These are phyloP conservation scores for Saccharomycopsis lassenensis DNA, from an alignment of 805 yeast species.

Conservation along the genomic window DNA sequence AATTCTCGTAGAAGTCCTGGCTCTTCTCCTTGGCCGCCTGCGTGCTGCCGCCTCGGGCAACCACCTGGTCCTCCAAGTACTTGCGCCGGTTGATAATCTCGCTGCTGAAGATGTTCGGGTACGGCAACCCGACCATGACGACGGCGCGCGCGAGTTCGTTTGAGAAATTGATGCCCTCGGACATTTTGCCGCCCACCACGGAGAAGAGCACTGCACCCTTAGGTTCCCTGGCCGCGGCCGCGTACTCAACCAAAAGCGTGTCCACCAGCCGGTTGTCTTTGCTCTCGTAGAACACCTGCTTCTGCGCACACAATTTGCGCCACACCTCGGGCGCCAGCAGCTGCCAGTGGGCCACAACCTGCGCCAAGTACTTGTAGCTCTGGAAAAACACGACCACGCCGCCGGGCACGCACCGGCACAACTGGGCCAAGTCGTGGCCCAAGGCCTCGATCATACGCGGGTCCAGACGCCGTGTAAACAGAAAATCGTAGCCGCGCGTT, in stretches of 20 bases:
- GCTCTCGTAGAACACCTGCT: slow-evolving; percentile 49
- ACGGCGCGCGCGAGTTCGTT: slow-evolving; percentile 84
- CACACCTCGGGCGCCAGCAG: slow-evolving; percentile 20
- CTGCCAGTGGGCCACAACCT: slow-evolving; percentile 44
- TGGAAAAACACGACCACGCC: slow-evolving; percentile 83
- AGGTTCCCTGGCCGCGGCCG: slow-evolving; percentile 20
- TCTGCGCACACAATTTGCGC: slow-evolving; percentile 27
- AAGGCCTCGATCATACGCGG: slow-evolving; percentile 34
- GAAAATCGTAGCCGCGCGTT: slow-evolving; percentile 37
- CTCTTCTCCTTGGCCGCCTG: slow-evolving; percentile 38
- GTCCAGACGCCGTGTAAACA: slow-evolving; percentile 51
- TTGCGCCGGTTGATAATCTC: slow-evolving; percentile 64
- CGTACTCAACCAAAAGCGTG: slow-evolving; percentile 39
- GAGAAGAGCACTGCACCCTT: slow-evolving; percentile 63
- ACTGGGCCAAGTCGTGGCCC: slow-evolving; percentile 36
- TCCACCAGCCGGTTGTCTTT: slow-evolving; percentile 32
- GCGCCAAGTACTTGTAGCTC: slow-evolving; percentile 60
- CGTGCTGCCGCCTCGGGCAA: slow-evolving; percentile 35
- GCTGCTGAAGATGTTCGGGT: slow-evolving; percentile 74
- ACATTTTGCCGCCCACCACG: slow-evolving; percentile 86
- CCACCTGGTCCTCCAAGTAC: slow-evolving; percentile 45
- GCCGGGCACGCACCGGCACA: slow-evolving; percentile 41
- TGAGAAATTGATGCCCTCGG: slow-evolving; percentile 89
- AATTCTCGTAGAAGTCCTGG: slow-evolving; percentile 59
- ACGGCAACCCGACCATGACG: slow-evolving; percentile 80